Percentiles rank a stretch among this genome's conserved stretches.
Evolutionary conservation across 169 alveolate genomes (phyloP).

Genomic region (Cryptosporidium xiaoi): DNA sequence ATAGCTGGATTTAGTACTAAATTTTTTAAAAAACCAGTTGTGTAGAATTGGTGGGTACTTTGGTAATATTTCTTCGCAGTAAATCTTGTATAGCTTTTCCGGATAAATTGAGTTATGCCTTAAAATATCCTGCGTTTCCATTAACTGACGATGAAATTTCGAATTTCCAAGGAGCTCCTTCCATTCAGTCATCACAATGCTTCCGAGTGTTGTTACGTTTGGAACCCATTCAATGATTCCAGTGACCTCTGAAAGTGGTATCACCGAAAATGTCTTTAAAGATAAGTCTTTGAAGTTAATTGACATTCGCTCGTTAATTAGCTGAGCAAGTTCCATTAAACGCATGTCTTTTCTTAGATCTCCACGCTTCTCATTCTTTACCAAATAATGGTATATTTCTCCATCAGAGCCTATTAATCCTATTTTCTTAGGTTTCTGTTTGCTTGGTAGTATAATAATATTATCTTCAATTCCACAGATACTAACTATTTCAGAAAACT

Average conservation of each 20-base stretch:
- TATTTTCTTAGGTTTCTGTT: constrained; percentile 94
- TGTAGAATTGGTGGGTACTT: constrained; percentile 81
- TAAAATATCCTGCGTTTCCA: constrained; percentile 86
- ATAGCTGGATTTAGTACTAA: constrained; percentile 83
- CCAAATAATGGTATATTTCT: constrained; percentile 88
- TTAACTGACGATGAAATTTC: constrained; percentile 83
- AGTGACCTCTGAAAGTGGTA: constrained; percentile 90
- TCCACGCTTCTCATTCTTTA: constrained; percentile 91
- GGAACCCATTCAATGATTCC: constrained; percentile 96
- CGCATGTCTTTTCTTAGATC: constrained; percentile 93
- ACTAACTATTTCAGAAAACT: constrained; percentile 13
- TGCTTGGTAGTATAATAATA: constrained; percentile 87
- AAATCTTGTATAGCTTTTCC: constrained; percentile 82
- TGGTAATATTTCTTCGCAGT: constrained; percentile 85
- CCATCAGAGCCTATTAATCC: constrained; percentile 90
- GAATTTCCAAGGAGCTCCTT: constrained; percentile 81
- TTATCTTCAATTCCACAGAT: constrained; percentile 76
- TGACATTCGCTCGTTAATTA: constrained; percentile 59
- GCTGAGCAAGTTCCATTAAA: constrained; percentile 89
- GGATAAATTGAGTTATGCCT: constrained; percentile 79
- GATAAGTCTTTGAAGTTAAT: constrained; percentile 16
- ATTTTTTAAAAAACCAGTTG: constrained; percentile 75
- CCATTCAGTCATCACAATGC: constrained; percentile 83
- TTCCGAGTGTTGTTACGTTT: constrained; percentile 84
- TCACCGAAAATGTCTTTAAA: constrained; percentile 86